Evolutionary conservation across 208 protist genomes (phyloP).

Genomic region (Wallacemonas collosoma): DNA sequence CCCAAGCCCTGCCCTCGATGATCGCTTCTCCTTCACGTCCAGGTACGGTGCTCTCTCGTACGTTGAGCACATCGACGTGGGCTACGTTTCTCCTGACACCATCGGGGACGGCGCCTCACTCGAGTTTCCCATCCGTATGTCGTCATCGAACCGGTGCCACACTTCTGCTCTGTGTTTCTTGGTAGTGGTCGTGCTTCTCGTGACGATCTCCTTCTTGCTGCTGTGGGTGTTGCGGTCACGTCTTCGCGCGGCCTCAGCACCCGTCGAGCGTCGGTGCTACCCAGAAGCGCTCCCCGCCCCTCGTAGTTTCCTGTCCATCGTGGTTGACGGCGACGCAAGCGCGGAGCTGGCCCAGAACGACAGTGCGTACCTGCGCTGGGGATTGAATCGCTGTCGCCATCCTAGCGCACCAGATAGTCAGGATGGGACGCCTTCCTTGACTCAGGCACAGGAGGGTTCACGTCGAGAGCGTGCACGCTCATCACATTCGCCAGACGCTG

Average conservation of each 20-base stretch:
- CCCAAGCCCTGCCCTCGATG: background rate
- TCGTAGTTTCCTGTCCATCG: constrained; percentile 2
- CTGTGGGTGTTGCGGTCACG: constrained; percentile 5
- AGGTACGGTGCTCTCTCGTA: constrained; percentile 3
- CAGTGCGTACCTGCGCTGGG: background rate
- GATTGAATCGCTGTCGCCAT: background rate
- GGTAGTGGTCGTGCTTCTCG: background rate
- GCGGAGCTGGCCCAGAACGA: background rate
- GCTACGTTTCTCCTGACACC: background rate
- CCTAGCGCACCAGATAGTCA: no score
- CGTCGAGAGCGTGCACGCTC: no score
- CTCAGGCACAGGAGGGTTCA: no score
- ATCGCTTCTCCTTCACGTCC: background rate
- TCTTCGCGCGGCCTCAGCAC: background rate
- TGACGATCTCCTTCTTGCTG: background rate
- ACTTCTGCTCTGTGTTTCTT: constrained; percentile 4
- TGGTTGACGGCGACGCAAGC: constrained; percentile 14
- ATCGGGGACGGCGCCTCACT: background rate
- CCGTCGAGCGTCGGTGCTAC: constrained; percentile 15
- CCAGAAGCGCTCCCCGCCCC: constrained; percentile 4
- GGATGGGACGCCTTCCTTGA: no score
- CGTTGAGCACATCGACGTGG: constrained; percentile 5
- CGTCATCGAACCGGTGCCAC: background rate
- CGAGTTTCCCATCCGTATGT: constrained; percentile 6
- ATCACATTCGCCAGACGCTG: no score